Conservation (phyloP, 495 filamentous ascomycete genomes). For the Clavariopsis aquatica region DNA sequence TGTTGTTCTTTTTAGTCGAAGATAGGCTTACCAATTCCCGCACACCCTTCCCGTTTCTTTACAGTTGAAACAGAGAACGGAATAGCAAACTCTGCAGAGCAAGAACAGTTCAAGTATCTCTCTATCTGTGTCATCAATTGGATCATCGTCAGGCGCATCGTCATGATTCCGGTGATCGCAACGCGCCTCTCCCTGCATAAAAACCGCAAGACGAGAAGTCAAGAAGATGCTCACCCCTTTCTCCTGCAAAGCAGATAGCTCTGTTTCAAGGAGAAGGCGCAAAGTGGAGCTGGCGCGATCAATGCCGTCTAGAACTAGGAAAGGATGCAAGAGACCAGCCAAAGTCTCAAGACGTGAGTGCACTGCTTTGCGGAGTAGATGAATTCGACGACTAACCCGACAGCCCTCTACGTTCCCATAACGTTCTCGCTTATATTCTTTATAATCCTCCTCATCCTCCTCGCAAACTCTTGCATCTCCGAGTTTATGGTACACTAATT, state of each 20-base stretch:
- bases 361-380: constrained; percentile 1
- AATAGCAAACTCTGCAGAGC: constrained; percentile 5
- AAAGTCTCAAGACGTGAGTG: constrained; percentile 7
- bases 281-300: constrained; percentile 19
- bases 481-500: background rate
- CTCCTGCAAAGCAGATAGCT: constrained; percentile 4
- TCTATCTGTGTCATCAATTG: constrained; percentile 1
- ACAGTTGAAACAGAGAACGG: constrained; percentile 16
- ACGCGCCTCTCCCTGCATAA: background rate
- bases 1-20: background rate
- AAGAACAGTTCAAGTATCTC: constrained; percentile 14
- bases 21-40: constrained; percentile 3
- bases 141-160: constrained; percentile 6
- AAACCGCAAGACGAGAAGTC: constrained; percentile 11
- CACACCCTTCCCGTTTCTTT: constrained; percentile 9
- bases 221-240: constrained; percentile 9
- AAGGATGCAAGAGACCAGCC: background rate
- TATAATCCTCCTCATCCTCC: background rate
- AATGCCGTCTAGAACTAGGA: constrained; percentile 17
- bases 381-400: background rate
- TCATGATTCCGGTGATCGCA: constrained; percentile 9
- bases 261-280: background rate
- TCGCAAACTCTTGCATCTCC: background rate
- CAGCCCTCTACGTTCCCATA: background rate
- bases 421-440: background rate